Evolutionary conservation across 2,329 filamentous ascomycete genomes (phyloP), one percentile per base, ranked within the genome.

Genomic region (Ilyonectria mors-panacis): DNA sequence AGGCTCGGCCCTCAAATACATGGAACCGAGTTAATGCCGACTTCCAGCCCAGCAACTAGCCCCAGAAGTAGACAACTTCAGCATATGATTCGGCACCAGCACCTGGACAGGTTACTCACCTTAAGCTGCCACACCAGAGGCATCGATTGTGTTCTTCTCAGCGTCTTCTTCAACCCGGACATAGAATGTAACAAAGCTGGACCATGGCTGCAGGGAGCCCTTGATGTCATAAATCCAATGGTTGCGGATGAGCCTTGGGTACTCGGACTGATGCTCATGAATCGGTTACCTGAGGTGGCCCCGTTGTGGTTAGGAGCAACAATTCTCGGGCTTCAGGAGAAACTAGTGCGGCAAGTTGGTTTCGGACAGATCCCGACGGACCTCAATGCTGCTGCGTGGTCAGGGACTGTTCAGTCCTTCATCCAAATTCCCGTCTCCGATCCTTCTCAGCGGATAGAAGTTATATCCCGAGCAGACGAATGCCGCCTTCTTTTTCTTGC

Each of bases 381-480:
- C 8, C 12, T 63, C 4, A 19, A 39, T 50, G 10, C 33, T 44
- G 53, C 60, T 28, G 44, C 45, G 6, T 57, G 33, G 44, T 51
- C 45, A 12, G 45, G 60, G 4, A 58, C 33, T 9, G 15, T 63
- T 8, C 35, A 51, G 9, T 51, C 60, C 17, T 63, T 63, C n/a
- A 50, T 57, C 13, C 51, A 59, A 28, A 3, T 23, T 2, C 60
- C 42, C 9, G n/a, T 15, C 6, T 6, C 48, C 15, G 19, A 26
- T 7, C 10, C 17, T 21, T 10, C n/a, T 8, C 6, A 4, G 10
- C 6, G 8, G 1, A 12, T n/a, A 19, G 10, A n/a, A 51, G 44
- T 12, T 56, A 28, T 57, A 30, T 26, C 53, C 3, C 53, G 44
- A 21, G 60, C 33, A 33, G 44, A 63, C 4, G 53, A 63, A 17